Conservation (phyloP, 1,139 yeast species). For the Candida smagusa region DNA sequence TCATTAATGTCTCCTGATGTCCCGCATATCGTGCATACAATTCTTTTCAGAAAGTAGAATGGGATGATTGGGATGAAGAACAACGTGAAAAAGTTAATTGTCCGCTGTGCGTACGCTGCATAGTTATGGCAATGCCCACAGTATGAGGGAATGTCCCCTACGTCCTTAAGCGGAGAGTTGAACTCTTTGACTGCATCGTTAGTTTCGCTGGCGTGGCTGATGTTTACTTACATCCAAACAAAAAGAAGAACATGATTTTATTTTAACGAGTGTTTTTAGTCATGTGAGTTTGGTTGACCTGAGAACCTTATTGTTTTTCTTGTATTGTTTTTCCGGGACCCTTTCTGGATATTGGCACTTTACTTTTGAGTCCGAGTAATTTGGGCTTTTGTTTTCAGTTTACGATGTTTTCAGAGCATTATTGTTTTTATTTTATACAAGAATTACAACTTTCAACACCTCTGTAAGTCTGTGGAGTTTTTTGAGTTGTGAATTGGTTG, state of each 20-base stretch:
- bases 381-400: no score
- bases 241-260: constrained; percentile 4
- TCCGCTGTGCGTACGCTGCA: constrained; percentile 40
- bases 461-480: no score
- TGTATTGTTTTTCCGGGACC: no score
- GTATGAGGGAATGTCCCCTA: constrained; percentile 14
- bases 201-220: neutral
- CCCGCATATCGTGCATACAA: constrained; percentile 44
- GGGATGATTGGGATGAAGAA: constrained; percentile 47
- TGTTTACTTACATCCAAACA: constrained; percentile 8
- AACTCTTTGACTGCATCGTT: constrained; percentile 14
- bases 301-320: no score
- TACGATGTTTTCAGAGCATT: no score
- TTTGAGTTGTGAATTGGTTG: no score
- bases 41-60: constrained; percentile 35
- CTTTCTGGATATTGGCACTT: no score
- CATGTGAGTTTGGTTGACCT: no score
- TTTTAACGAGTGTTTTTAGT: no score
- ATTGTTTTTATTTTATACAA: no score
- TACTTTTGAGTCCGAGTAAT: no score
- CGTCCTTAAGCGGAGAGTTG: constrained; percentile 15
- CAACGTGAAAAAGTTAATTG: constrained; percentile 42
- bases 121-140: constrained; percentile 41
- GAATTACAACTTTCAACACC: no score
- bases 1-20: constrained; percentile 38